Evolutionary conservation across 2,329 filamentous ascomycete genomes (phyloP), one percentile per base, ranked within the genome.

Genomic region (Colletotrichum karsti): DNA sequence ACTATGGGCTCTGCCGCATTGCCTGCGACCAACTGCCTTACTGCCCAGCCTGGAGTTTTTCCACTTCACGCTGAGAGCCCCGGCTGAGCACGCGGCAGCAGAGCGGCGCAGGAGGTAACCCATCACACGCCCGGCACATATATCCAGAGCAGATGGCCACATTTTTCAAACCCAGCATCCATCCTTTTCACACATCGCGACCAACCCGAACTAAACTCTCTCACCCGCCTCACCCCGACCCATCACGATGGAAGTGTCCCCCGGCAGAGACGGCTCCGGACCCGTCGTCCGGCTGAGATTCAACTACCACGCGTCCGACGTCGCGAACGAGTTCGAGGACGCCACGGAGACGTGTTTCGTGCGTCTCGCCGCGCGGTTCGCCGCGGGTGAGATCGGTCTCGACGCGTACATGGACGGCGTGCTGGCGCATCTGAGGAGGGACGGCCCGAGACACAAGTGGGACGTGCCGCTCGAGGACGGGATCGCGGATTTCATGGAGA

Each of bases 351-450:
- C 57, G 8, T 60, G 57, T 15, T 60, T 42, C 30, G 57, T 60
- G 28, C 57, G 44, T 15, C 57, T 51, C 15, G 44, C 57, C 24
- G 41, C 57, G 4, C 44, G 41, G 30, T 24, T 51, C 41, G 57
- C 57, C 22, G 15, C 9, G 15, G 44, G 44, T 5, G 3, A 51
- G 15, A 44, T 60, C 44, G 12, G 8, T 1, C 22, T 60, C 44
- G 24, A 24, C 24, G 44, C 51, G 28, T 60, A 60, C 57, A 30
- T 51, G 44, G 57, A 60, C 9, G 57, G 57, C 33, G 57, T 60
- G 57, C 30, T 60, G 15, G 51, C 57, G 20, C 44, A 60, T 33
- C 30, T 60, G 30, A 60, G 30, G 24, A 51, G 51, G 42, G 44
- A 30, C 20, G 44, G 30, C 30, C n/a, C 33, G 20, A 41, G 15